phyloP scores from a whole-genome alignment of 257 asterid species.

The Gardenia jasminoides region DNA sequence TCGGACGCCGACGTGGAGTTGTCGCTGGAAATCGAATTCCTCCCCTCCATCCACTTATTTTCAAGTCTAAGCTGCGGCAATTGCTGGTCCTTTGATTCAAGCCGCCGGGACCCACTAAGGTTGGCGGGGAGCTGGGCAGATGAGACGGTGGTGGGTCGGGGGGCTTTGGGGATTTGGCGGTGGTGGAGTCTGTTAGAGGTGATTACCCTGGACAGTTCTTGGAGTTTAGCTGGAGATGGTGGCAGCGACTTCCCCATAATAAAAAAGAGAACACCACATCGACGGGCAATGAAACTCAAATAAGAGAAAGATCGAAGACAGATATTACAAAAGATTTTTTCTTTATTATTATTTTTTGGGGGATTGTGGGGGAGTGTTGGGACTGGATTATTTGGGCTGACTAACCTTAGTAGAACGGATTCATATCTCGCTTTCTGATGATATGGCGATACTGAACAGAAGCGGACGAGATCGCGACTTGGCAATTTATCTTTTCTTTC shows the following conservation, averaged over 20 bases:
- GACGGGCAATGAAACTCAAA: background rate
- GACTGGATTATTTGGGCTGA: no score
- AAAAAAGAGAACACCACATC: background rate
- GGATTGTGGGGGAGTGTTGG: no score
- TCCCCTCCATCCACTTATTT: conserved; percentile 49
- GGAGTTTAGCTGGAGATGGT: conserved; percentile 48
- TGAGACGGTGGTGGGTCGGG: conserved; percentile 33
- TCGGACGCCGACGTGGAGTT: conserved; percentile 19
- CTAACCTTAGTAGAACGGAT: no score
- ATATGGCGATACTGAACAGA: no score
- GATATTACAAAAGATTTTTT: no score
- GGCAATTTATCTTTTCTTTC: no score
- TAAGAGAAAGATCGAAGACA: background rate
- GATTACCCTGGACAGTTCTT: conserved; percentile 53
- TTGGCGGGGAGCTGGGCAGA: conserved; percentile 20
- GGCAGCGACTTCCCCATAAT: conserved; percentile 77
- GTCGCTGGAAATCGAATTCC: conserved; percentile 21
- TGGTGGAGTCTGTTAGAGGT: conserved; percentile 42
- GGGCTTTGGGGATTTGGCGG: conserved; percentile 38
- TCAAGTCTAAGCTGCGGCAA: conserved; percentile 23
- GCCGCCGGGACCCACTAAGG: background rate
- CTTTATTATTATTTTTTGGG: no score
- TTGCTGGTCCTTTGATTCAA: background rate
- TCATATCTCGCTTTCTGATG: no score
- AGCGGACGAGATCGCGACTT: no score